These are phyloP conservation scores for Microbotryum silenes-acaulis DNA, from an alignment of 1,284 basidiomycete species.

Conservation along the genomic window DNA sequence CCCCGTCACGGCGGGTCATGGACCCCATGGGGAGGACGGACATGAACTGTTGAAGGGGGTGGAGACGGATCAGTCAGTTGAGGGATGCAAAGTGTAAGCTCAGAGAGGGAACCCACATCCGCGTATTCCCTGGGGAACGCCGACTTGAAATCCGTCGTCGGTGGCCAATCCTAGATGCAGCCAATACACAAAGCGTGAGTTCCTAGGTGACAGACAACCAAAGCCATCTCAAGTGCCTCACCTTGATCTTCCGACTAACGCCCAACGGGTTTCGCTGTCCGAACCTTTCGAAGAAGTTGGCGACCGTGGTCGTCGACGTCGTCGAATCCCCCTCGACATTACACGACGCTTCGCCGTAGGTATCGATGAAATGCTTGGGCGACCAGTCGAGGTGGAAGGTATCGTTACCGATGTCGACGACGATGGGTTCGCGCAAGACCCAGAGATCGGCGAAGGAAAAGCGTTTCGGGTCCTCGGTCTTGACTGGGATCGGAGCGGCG, in stretches of 20 bases:
- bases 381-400: conserved; percentile 55
- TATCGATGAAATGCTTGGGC: conserved; percentile 66
- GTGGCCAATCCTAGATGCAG: conserved; percentile 72
- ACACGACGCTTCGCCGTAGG: conserved; percentile 60
- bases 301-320: conserved; percentile 57
- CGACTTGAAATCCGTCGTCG: conserved; percentile 69
- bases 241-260: conserved; percentile 72
- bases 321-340: conserved; percentile 30
- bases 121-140: conserved; percentile 79
- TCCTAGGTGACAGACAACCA: conserved; percentile 2
- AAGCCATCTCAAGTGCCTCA: conserved; percentile 35
- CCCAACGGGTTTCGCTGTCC: conserved; percentile 55
- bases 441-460: conserved; percentile 60
- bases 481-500: neutral
- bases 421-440: conserved; percentile 62
- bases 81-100: neutral
- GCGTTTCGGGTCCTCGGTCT: no score
- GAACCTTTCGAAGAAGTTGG: conserved; percentile 71
- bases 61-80: neutral
- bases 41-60: conserved; percentile 50
- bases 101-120: conserved; percentile 44
- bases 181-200: neutral
- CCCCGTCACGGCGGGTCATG: conserved; percentile 79
- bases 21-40: conserved; percentile 74
- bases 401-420: conserved; percentile 58